These are phyloP conservation scores for Artemisia princeps DNA, from an alignment of 140 eudicot species.

Conservation along the genomic window DNA sequence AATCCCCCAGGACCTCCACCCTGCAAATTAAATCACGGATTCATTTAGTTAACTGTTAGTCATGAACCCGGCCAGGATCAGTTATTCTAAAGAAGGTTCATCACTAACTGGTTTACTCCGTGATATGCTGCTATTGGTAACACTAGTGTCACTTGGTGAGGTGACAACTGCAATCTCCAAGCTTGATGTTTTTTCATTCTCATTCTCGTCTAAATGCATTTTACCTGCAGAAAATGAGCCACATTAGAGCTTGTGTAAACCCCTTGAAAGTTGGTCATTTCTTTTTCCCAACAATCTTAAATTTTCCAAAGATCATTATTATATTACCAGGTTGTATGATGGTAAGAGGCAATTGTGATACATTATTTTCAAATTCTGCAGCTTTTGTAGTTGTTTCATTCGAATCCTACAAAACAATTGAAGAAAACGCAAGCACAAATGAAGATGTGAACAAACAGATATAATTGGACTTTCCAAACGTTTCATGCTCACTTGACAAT, in stretches of 20 bases:
- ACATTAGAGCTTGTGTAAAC: not conserved
- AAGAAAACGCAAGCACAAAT: not conserved
- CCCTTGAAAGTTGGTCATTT: not conserved
- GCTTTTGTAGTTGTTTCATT: constrained; percentile 45
- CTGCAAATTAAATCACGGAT: constrained; percentile 23
- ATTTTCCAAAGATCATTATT: not conserved
- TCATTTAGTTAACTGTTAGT: not conserved
- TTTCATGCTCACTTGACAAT: constrained; percentile 27
- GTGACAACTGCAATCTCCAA: constrained; percentile 80
- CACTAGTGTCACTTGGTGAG: constrained; percentile 44
- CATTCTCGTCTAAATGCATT: constrained; percentile 22
- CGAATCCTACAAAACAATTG: constrained; percentile 39
- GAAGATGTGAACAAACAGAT: not conserved
- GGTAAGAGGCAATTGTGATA: constrained; percentile 50
- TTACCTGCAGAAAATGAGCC: constrained; percentile 30
- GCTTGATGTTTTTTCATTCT: constrained; percentile 43
- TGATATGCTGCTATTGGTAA: constrained; percentile 20
- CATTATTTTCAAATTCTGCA: constrained; percentile 47
- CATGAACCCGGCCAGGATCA: not conserved
- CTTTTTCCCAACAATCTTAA: not conserved
- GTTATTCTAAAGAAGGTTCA: not conserved
- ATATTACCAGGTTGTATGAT: constrained; percentile 52
- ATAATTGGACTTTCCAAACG: constrained; percentile 19
- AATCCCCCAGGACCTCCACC: constrained; percentile 48
- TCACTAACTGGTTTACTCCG: constrained; percentile 41